Evolutionary conservation across 495 filamentous ascomycete species (phyloP).

Genomic region (Thozetella sp.): DNA sequence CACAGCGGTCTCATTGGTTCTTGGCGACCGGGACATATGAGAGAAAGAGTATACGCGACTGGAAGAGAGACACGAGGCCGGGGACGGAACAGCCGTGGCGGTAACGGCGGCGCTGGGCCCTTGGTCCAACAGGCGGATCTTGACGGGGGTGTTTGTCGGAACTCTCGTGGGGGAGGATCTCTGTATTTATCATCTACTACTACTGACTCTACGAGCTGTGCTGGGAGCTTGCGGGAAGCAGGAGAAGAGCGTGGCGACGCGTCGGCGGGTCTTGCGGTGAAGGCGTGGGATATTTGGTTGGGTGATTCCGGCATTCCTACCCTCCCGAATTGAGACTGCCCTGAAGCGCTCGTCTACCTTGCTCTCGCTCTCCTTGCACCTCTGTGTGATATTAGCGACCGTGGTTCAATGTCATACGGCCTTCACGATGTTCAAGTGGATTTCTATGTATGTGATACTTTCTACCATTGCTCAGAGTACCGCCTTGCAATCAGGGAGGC

Average conservation of each 20-base stretch:
- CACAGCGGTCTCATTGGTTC: neutral
- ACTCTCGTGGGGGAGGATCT: neutral
- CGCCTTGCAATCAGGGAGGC: too few species aligned
- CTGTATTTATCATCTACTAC: slow-evolving; percentile 3
- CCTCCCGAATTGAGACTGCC: neutral
- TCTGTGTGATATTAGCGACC: neutral
- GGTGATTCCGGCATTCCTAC: neutral
- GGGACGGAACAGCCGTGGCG: neutral
- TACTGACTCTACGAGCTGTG: slow-evolving; percentile 1
- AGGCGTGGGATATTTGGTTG: neutral
- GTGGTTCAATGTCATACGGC: neutral
- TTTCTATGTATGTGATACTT: slow-evolving; percentile 4
- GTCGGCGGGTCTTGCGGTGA: neutral
- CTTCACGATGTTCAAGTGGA: slow-evolving; percentile 8
- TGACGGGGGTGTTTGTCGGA: neutral
- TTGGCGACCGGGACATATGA: neutral
- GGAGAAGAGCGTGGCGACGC: neutral
- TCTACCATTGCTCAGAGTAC: too few species aligned
- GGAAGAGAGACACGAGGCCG: neutral
- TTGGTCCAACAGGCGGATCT: neutral
- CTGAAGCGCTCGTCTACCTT: neutral
- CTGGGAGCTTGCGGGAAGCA: neutral
- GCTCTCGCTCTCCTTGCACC: neutral
- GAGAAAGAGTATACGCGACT: neutral
- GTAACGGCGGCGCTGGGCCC: neutral